phyloP scores from a whole-genome alignment of 169 alveolate species.

The Eimeria falciformis region DNA sequence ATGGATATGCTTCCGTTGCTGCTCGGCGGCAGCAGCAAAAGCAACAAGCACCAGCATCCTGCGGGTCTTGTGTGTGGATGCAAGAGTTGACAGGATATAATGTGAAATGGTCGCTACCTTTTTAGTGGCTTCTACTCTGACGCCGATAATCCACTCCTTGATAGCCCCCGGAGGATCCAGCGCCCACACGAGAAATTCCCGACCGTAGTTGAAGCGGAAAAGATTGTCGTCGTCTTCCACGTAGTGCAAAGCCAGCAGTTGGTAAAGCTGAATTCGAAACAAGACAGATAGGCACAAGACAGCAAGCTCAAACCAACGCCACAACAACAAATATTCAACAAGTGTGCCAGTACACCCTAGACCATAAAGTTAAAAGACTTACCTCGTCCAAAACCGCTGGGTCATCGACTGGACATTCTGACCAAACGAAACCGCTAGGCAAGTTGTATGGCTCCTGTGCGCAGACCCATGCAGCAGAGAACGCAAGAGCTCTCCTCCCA shows the following conservation, averaged over 20 bases:
- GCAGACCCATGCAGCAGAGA: not conserved
- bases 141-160: constrained; percentile 96
- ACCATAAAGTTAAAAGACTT: constrained; percentile 1
- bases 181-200: constrained; percentile 97
- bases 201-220: constrained; percentile 97
- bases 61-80: no score
- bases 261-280: constrained; percentile 87
- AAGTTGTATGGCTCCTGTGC: constrained; percentile 73
- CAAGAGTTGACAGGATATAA: no score
- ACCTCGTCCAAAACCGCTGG: constrained; percentile 69
- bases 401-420: constrained; percentile 63
- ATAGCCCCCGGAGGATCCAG: constrained; percentile 85
- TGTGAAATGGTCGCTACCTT: constrained; percentile 40
- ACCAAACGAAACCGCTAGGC: constrained; percentile 73
- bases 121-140: constrained; percentile 82
- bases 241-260: constrained; percentile 93
- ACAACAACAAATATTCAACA: not conserved
- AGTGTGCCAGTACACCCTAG: not conserved
- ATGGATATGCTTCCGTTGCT: no score
- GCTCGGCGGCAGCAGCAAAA: no score
- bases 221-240: constrained; percentile 98
- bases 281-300: not conserved
- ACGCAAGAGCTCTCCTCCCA: not conserved
- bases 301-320: not conserved
- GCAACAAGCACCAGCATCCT: no score